Evolutionary conservation across 139 green algal genomes (phyloP).

Genomic region (Haematococcus lacustris): DNA sequence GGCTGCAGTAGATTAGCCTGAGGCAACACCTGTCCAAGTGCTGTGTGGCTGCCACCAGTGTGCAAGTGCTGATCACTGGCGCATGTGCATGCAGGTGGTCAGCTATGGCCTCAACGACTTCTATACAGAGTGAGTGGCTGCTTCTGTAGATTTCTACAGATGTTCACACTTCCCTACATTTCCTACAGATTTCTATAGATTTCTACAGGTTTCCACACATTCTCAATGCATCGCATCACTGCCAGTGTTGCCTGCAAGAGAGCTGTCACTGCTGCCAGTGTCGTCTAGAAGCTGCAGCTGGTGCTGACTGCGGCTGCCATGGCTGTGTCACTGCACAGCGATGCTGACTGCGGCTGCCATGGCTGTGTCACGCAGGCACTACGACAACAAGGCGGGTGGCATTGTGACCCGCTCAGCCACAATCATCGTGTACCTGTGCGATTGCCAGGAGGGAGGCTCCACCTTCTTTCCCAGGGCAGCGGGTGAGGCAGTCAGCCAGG

Average conservation of each 20-base stretch:
- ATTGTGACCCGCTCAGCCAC: conserved; percentile 46
- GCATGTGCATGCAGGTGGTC: no score
- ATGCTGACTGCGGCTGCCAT: not conserved
- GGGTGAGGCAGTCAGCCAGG: not conserved
- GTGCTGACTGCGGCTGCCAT: not conserved
- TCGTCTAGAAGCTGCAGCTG: not conserved
- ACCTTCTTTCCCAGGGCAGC: not conserved
- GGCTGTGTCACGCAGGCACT: conserved; percentile 24
- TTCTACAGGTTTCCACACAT: not conserved
- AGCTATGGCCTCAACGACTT: no score
- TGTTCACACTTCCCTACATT: no score
- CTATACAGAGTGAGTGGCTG: no score
- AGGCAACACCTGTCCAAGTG: no score
- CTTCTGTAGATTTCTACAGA: no score
- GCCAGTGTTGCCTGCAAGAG: not conserved
- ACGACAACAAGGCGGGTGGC: conserved; percentile 60
- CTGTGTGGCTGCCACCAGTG: no score
- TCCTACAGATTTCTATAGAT: no score
- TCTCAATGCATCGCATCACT: not conserved
- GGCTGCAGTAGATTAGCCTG: no score
- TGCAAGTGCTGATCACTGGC: no score
- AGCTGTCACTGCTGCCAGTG: not conserved
- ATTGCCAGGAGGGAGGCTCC: not conserved
- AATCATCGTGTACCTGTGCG: conserved; percentile 44
- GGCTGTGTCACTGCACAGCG: not conserved